Evolutionary conservation across 2,329 filamentous ascomycete genomes (phyloP).

Genomic region (Hirsutella minnesotensis): DNA sequence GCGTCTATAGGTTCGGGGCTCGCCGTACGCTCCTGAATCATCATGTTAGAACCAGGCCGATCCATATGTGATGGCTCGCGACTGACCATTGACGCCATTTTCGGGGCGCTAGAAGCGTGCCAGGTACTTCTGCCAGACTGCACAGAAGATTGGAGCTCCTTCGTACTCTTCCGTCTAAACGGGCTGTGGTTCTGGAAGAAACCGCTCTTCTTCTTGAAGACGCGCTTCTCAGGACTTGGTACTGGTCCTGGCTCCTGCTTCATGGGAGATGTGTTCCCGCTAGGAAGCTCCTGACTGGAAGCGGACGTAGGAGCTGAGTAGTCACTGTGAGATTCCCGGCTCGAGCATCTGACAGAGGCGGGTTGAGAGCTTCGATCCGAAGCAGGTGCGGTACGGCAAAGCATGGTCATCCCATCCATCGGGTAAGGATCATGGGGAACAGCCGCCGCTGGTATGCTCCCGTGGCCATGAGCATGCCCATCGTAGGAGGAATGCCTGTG

Average conservation of each 20-base stretch:
- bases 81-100: slow-evolving; percentile 2
- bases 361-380: slow-evolving; percentile 40
- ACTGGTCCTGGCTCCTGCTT: slow-evolving; percentile 47
- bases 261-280: slow-evolving; percentile 59
- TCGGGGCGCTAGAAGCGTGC: slow-evolving; percentile 27
- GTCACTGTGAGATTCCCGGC: slow-evolving; percentile 81
- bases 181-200: slow-evolving; percentile 92
- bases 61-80: not conserved
- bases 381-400: slow-evolving; percentile 64
- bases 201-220: slow-evolving; percentile 62
- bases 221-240: slow-evolving; percentile 49
- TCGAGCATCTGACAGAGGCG: slow-evolving; percentile 61
- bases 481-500: slow-evolving; percentile 24
- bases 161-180: slow-evolving; percentile 85
- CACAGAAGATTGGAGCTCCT: slow-evolving; percentile 39
- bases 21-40: slow-evolving; percentile 27
- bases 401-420: slow-evolving; percentile 93
- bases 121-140: slow-evolving; percentile 46
- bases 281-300: slow-evolving; percentile 72
- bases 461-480: slow-evolving; percentile 15
- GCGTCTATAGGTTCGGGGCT: slow-evolving; percentile 86
- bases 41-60: not conserved
- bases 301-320: slow-evolving; percentile 82
- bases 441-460: slow-evolving; percentile 49
- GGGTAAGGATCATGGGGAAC: slow-evolving; percentile 91